phyloP scores from a whole-genome alignment of 257 asterid genomes.

The Solanum ahanhuiri region DNA sequence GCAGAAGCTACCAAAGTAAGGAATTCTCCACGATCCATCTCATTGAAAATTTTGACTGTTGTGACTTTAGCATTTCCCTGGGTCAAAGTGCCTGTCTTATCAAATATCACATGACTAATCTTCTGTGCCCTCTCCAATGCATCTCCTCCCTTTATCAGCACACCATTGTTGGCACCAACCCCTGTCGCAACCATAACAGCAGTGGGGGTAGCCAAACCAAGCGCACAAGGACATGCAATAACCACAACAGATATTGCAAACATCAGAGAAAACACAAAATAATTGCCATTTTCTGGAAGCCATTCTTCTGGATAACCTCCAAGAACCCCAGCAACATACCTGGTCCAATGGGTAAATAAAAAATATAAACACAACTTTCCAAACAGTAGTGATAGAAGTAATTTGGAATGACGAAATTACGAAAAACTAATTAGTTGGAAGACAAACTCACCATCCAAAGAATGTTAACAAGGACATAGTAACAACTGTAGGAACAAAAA shows the following conservation, averaged over 20 bases:
- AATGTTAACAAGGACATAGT: constrained; percentile 64
- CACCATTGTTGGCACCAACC: constrained; percentile 97
- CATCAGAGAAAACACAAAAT: constrained; percentile 93
- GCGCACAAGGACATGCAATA: constrained; percentile 98
- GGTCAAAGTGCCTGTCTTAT: constrained; percentile 94
- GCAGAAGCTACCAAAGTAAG: constrained; percentile 80
- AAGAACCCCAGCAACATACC: constrained; percentile 79
- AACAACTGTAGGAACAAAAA: constrained; percentile 81
- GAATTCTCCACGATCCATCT: constrained; percentile 94
- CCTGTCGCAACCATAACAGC: constrained; percentile 99
- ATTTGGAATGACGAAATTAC: background rate
- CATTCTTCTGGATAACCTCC: constrained; percentile 78
- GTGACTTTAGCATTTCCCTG: constrained; percentile 97
- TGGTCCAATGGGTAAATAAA: constrained; percentile 9
- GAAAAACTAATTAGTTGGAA: background rate
- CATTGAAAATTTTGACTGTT: constrained; percentile 60
- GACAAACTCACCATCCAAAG: constrained; percentile 67
- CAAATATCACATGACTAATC: constrained; percentile 75
- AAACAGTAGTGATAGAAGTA: background rate
- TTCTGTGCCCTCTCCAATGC: constrained; percentile 95
- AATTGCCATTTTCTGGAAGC: constrained; percentile 77
- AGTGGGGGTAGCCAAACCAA: constrained; percentile 99
- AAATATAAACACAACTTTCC: background rate
- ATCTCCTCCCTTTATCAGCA: constrained; percentile 96
- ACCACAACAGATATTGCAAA: constrained; percentile 92